Evolutionary conservation across 116 monocot species (phyloP).

Genomic region (Posidonia oceanica): DNA sequence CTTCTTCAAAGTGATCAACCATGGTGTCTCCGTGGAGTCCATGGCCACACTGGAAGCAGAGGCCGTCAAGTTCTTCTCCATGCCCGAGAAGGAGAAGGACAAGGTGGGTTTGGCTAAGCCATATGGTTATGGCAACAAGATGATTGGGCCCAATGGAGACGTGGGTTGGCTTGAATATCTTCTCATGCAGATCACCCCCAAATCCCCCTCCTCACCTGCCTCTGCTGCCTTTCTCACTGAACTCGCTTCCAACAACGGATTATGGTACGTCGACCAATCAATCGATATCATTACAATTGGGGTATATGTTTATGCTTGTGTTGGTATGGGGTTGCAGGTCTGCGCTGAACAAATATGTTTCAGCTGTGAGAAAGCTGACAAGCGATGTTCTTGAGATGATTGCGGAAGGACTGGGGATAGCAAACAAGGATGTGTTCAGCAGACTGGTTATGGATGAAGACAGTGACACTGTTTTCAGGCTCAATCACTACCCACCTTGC

Average conservation of each 20-base stretch:
- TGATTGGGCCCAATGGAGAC: slow-evolving; percentile 52
- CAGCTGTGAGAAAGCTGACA: slow-evolving; percentile 25
- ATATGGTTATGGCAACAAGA: slow-evolving; percentile 52
- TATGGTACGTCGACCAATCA: no score
- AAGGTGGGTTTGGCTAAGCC: slow-evolving; percentile 16
- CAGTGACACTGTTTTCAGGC: slow-evolving; percentile 50
- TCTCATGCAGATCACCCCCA: slow-evolving; percentile 15
- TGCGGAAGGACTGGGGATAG: slow-evolving; percentile 38
- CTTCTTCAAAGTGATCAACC: slow-evolving; percentile 60
- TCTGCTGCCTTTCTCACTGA: no score
- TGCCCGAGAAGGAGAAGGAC: slow-evolving; percentile 39
- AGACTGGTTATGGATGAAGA: slow-evolving; percentile 33
- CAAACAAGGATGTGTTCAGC: slow-evolving; percentile 33
- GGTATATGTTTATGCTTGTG: no score
- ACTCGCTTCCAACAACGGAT: no score
- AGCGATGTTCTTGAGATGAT: slow-evolving; percentile 39
- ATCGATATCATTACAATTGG: no score
- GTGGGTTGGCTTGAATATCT: slow-evolving; percentile 74
- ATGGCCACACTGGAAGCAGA: slow-evolving; percentile 28
- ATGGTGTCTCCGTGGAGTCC: slow-evolving; percentile 23
- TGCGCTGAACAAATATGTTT: slow-evolving; percentile 26
- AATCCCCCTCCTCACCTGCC: no score
- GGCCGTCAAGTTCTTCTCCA: slow-evolving; percentile 41
- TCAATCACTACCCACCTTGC: slow-evolving; percentile 81
- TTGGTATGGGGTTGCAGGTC: slow-evolving; percentile 13